Base-by-base conservation (phyloP, 352 stramenopile genomes). In the Plasmopara viticola region DNA sequence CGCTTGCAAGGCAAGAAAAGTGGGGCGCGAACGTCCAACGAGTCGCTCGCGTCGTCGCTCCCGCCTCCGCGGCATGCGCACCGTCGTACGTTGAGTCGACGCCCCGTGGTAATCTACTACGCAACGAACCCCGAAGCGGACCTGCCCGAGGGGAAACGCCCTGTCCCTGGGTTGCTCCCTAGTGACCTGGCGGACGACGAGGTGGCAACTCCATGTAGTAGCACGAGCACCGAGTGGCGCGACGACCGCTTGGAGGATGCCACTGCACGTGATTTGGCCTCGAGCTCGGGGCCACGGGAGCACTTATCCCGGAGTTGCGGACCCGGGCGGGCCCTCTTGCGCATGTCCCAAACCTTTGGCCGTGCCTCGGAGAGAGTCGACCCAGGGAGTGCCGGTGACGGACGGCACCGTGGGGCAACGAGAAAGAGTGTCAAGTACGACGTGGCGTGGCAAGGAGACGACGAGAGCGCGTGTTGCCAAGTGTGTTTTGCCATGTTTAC, bases 401-500 rank as follows among this genome's bases (percentile, higher is more conserved):
- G 20, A 25, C 20, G 37, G n/a, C 30, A 53, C 29, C 44, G 55
- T 12, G 53, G 52, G 9, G 50, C 62, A 12, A 44, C 49, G 31
- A 38, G 62, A 50, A 56, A 80, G 49, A 72, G 68, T 29, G 57
- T 62, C 44, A 90, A 90, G 59, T 90, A 90, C 58, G 76, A 84
- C 54, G 79, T 90, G 37, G 63, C 72, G 28, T 90, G 79, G 79
- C 73, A 68, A 44, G 53, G 68, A 14, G 79, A 90, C 56, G 55
- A 77, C 47, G 76, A 84, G 15, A 76, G 60, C 30, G 29, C 53
- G 39, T 82, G 78, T 51, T 90, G 79, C 52, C 74, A 84, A 58
- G 62, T 87, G 39, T 90, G 79, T 51, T 82, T 75, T 58, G 61
- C 72, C 41, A 73, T 78, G 56, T 90, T 90, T 60, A 84, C 76